Evolutionary conservation across 495 filamentous ascomycete species (phyloP), one percentile per base, ranked within the genome.

Genomic region (Penicillium malachiteum): DNA sequence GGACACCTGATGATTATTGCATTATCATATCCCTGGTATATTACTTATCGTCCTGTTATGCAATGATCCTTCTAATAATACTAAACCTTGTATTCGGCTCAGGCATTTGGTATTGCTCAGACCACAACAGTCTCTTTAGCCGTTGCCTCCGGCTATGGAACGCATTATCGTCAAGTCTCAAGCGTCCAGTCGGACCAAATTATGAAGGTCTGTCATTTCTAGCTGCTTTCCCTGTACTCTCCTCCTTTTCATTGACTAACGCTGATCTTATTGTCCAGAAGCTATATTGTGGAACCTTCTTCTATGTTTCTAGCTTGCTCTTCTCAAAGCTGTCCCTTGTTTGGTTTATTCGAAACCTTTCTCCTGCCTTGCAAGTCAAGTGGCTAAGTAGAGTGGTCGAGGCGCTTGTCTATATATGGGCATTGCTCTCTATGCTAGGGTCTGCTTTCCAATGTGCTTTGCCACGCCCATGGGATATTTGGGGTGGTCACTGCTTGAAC

Each of bases 121-220:
- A 58, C 45, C 16, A 45, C 63, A 35, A 6, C 6, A 7, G 39
- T 42, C 5, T 42, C 39, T 42, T 41, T 61, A 34, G 61, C 67
- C 11, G 64, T 67, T 9, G 50, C 38, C n/a, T 63, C 60, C 31
- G 67, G 67, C 3, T 69, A 69, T 59, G 67, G 67, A 35, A 49
- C 57, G 9, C 64, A 61, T 49, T 58, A 34, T 10, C 31, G 38
- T n/a, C 46, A 55, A 10, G 48, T 69, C 31, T 55, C 48, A 12
- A 48, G 31, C 8, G 5, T 30, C 12, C 31, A 57, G 18, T 45
- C 64, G n/a, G 49, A 65, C 3, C 8, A 44, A 10, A 52, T 67
- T 18, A 65, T 67, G 64, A 67, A 69, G 54, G 67, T 67, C 18
- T n/a, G 59, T n/a, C n/a, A n/a, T n/a, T n/a, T n/a, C n/a, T n/a